These are phyloP conservation scores for Leccinum angustisporum DNA, from an alignment of 1,284 basidiomycete species.

Conservation along the genomic window DNA sequence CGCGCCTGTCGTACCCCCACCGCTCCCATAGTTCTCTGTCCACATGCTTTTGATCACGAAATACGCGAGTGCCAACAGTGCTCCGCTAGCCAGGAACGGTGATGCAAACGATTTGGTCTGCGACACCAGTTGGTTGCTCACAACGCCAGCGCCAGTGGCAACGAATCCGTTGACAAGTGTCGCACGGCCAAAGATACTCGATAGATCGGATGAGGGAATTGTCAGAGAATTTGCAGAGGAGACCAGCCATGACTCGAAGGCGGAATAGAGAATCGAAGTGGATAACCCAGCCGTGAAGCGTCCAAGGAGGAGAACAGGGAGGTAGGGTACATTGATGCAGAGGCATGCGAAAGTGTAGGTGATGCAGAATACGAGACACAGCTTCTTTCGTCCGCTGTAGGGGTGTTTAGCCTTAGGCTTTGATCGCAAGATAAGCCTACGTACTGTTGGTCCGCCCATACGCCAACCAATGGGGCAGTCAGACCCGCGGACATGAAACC, in stretches of 20 bases:
- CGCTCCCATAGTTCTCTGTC: slow-evolving; percentile 66
- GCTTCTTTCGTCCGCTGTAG: slow-evolving; percentile 55
- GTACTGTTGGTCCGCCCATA: slow-evolving; percentile 74
- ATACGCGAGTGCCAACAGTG: slow-evolving; percentile 53
- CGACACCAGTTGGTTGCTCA: slow-evolving; percentile 60
- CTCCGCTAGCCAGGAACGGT: slow-evolving; percentile 65
- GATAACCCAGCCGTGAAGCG: slow-evolving; percentile 67
- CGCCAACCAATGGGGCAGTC: slow-evolving; percentile 66
- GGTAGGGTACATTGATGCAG: slow-evolving; percentile 53
- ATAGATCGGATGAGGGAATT: slow-evolving; percentile 58
- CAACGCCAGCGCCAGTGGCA: slow-evolving; percentile 62
- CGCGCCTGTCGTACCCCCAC: slow-evolving; percentile 32
- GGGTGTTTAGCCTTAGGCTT: slow-evolving; percentile 1
- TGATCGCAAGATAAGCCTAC: slow-evolving; percentile 25
- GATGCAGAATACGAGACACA: slow-evolving; percentile 68
- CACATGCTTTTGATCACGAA: slow-evolving; percentile 57
- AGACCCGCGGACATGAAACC: slow-evolving; percentile 71
- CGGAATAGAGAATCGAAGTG: slow-evolving; percentile 72
- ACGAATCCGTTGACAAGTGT: slow-evolving; percentile 72
- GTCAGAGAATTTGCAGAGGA: slow-evolving; percentile 52
- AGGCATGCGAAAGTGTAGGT: slow-evolving; percentile 60
- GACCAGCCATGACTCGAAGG: slow-evolving; percentile 75
- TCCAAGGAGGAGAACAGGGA: slow-evolving; percentile 60
- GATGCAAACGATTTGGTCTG: slow-evolving; percentile 49
- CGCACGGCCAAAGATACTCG: slow-evolving; percentile 68